Conservation (phyloP, 345 rosid species). For the Raphanus sativus region DNA sequence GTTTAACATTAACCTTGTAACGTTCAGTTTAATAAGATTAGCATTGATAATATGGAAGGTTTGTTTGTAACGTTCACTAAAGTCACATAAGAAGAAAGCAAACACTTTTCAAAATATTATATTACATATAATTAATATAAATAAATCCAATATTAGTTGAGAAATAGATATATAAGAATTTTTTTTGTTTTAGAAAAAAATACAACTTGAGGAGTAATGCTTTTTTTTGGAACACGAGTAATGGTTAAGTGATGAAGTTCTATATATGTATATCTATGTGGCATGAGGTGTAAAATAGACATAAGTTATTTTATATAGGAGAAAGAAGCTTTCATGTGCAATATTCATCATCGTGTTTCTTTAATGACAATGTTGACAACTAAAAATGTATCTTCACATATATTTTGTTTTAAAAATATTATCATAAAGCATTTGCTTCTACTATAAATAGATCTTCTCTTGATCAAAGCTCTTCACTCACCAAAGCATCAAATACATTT, state of each 20-base stretch:
- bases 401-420: background rate
- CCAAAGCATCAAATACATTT: slow-evolving; percentile 13
- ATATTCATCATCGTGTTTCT: slow-evolving; percentile 25
- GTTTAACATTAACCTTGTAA: slow-evolving; percentile 16
- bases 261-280: background rate
- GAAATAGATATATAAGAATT: background rate
- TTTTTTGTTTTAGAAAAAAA: background rate
- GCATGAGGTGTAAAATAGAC: slow-evolving; percentile 35
- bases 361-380: background rate
- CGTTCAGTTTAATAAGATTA: background rate
- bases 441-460: slow-evolving; percentile 29
- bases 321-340: slow-evolving; percentile 35
- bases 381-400: background rate
- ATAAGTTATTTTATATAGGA: background rate
- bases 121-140: background rate
- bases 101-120: background rate
- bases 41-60: slow-evolving; percentile 11
- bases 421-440: slow-evolving; percentile 18
- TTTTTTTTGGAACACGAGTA: too few relatives aligned
- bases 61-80: slow-evolving; percentile 30
- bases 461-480: slow-evolving; percentile 25
- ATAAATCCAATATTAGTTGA: background rate
- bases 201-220: slow-evolving; percentile 8
- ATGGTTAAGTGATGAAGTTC: slow-evolving; percentile 24
- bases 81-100: background rate